Evolutionary conservation across 495 filamentous ascomycete species (phyloP).

Genomic region (Platismatia glauca): DNA sequence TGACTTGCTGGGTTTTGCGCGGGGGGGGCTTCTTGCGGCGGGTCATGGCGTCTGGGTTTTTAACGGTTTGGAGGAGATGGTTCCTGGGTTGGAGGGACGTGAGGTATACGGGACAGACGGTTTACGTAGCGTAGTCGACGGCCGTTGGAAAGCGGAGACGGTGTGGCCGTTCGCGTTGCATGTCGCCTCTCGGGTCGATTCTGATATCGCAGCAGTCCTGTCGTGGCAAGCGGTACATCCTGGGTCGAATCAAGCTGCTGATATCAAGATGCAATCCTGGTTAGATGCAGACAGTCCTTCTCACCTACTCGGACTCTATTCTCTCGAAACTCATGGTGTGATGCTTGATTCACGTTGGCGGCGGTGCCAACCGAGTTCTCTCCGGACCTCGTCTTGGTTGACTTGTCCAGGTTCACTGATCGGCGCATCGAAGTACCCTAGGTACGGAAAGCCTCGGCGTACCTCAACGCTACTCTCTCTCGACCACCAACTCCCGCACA

Average conservation of each 20-base stretch:
- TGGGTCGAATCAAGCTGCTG: not conserved
- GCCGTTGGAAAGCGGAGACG: not conserved
- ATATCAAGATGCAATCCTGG: not conserved
- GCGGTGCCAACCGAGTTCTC: no score
- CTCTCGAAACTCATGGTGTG: not conserved
- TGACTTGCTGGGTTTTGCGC: constrained; percentile 40
- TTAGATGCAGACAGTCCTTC: no score
- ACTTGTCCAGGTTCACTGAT: no score
- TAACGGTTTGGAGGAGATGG: not conserved
- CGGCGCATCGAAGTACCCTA: no score
- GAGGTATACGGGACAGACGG: no score
- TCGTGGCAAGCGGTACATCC: not conserved
- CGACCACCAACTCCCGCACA: no score
- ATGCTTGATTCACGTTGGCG: not conserved
- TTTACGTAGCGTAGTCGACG: not conserved
- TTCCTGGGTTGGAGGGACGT: not conserved
- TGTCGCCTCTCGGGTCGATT: not conserved
- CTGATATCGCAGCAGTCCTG: not conserved
- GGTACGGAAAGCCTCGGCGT: no score
- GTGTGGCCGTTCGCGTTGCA: not conserved
- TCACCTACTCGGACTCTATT: no score
- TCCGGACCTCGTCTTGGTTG: no score
- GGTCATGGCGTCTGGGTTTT: constrained; percentile 28
- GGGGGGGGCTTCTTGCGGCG: constrained; percentile 28
- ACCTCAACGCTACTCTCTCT: no score